phyloP scores from a whole-genome alignment of 768 basidiomycete genomes.

The Fibroporia radiculosa region DNA sequence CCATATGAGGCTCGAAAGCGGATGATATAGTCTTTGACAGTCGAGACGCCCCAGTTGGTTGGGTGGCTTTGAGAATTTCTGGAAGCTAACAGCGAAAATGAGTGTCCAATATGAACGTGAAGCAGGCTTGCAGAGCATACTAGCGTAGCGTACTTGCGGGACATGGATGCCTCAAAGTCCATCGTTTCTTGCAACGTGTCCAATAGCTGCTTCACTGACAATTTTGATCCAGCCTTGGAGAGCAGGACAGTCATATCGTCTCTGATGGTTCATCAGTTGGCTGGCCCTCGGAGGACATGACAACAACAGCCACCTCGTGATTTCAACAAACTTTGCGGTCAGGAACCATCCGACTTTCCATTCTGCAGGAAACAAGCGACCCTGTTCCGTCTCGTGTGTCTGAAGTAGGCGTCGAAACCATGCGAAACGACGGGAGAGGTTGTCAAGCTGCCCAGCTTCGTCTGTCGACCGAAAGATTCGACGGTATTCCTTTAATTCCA shows the following conservation, averaged over 20 bases:
- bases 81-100: conserved; percentile 37
- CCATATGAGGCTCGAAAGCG: conserved; percentile 90
- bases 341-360: conserved; percentile 87
- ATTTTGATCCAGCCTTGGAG: conserved; percentile 64
- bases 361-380: conserved; percentile 70
- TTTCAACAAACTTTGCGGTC: conserved; percentile 80
- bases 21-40: conserved; percentile 66
- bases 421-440: conserved; percentile 84
- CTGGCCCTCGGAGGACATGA: too few species aligned
- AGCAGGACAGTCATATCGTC: conserved; percentile 79
- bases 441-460: conserved; percentile 95
- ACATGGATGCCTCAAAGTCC: conserved; percentile 82
- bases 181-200: conserved; percentile 81
- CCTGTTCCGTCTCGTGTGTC: conserved; percentile 83
- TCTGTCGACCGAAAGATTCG: conserved; percentile 90
- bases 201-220: conserved; percentile 72
- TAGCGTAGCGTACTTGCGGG: conserved; percentile 74
- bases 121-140: conserved; percentile 39
- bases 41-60: conserved; percentile 40
- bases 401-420: conserved; percentile 88
- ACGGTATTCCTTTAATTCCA: conserved; percentile 92
- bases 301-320: conserved; percentile 59
- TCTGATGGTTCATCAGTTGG: too few species aligned
- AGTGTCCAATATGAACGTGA: neutral
- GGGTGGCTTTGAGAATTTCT: conserved; percentile 52